Conservation (phyloP, 345 rosid genomes). For the Theobroma cacao region DNA sequence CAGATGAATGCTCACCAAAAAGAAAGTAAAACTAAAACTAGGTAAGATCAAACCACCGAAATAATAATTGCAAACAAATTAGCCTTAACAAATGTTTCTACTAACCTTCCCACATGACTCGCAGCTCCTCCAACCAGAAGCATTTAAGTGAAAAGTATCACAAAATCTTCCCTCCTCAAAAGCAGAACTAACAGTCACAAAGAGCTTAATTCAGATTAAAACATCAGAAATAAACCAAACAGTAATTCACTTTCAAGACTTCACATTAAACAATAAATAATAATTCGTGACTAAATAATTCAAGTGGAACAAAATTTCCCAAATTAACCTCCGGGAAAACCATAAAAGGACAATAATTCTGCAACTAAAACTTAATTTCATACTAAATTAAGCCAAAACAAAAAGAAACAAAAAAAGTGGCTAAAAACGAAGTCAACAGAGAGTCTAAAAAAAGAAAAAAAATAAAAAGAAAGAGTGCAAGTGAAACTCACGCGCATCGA, state of each 20-base stretch:
- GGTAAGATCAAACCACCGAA: conserved; percentile 8
- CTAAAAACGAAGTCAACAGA: conserved; percentile 7
- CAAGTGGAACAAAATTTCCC: not conserved
- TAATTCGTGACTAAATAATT: not conserved
- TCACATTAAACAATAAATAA: not conserved
- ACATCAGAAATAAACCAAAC: not conserved
- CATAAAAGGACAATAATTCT: not conserved
- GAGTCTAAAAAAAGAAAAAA: not conserved
- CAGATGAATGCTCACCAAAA: conserved; percentile 12
- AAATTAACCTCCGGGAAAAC: conserved; percentile 2
- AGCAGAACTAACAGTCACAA: conserved; percentile 35
- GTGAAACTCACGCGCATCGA: conserved; percentile 80
- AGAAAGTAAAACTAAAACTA: conserved; percentile 10
- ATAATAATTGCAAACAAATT: conserved; percentile 11
- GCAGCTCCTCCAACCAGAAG: conserved; percentile 90
- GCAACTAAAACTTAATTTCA: conserved; percentile 14
- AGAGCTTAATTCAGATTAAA: not conserved
- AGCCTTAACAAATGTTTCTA: conserved; percentile 17
- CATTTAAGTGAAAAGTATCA: conserved; percentile 60
- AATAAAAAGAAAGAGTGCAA: too few relatives aligned
- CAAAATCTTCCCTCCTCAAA: conserved; percentile 87
- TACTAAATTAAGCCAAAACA: conserved; percentile 2
- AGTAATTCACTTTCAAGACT: not conserved
- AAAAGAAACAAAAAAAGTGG: not conserved
- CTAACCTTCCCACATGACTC: conserved; percentile 91